Evolutionary conservation across 768 basidiomycete genomes (phyloP).

Genomic region (Trametes meyenii): DNA sequence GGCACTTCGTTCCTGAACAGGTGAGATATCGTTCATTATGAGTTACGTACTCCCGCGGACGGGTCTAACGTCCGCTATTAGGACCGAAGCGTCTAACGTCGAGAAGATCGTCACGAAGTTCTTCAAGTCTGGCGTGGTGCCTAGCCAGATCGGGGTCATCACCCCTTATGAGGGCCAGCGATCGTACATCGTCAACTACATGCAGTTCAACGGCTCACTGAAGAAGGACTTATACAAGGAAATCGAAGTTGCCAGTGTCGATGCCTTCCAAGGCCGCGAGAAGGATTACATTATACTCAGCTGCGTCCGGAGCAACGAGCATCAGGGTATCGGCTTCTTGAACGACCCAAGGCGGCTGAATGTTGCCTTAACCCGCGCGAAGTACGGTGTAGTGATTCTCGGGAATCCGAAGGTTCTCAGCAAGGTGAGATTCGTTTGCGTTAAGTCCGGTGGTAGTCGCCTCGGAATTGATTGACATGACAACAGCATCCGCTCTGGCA

Average conservation of each 20-base stretch:
- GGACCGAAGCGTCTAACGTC: constrained; percentile 98
- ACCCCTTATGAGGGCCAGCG: constrained; percentile 99
- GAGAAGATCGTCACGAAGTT: constrained; percentile 99
- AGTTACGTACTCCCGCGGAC: constrained; percentile 18
- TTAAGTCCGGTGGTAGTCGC: constrained; percentile 5
- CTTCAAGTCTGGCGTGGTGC: constrained; percentile 98
- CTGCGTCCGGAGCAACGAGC: constrained; percentile 98
- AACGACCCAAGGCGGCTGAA: constrained; percentile 96
- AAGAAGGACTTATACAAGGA: constrained; percentile 99
- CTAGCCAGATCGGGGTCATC: constrained; percentile 95
- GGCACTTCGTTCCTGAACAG: constrained; percentile 98
- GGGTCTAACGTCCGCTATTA: constrained; percentile 35
- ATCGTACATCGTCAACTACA: constrained; percentile 97
- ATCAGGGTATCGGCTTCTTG: constrained; percentile 99
- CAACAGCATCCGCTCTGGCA: constrained; percentile 96
- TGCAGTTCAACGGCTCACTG: constrained; percentile 99
- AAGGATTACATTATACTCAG: constrained; percentile 99
- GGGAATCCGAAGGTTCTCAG: constrained; percentile 99
- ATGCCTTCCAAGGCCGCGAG: constrained; percentile 99
- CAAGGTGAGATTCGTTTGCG: constrained; percentile 64
- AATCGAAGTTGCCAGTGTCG: constrained; percentile 97
- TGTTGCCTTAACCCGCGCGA: constrained; percentile 95
- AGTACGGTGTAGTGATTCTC: constrained; percentile 98
- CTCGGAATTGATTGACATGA: constrained; percentile 19
- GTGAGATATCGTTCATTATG: constrained; percentile 39